phyloP scores from a whole-genome alignment of 177 flowering plant species.

The Tripterygium wilfordii region DNA sequence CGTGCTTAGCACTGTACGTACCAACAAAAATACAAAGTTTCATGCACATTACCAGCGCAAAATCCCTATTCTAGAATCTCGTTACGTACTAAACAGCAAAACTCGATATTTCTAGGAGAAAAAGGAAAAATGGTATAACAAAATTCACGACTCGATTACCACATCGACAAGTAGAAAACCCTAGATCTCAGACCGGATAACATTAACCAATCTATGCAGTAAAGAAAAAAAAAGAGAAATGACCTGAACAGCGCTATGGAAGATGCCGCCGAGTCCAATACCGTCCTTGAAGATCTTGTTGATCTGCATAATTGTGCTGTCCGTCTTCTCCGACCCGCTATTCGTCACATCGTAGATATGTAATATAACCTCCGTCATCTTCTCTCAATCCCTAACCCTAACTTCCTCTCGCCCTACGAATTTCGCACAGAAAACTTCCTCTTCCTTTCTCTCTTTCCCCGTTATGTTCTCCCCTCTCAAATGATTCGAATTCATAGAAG shows the following conservation, averaged over 20 bases:
- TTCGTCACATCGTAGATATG: slow-evolving; percentile 96
- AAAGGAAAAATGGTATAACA: no score
- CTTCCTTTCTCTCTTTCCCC: neutral
- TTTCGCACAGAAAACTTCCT: no score
- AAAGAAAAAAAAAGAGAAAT: neutral
- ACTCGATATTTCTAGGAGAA: no score
- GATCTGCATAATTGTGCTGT: slow-evolving; percentile 91
- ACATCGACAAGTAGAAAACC: no score
- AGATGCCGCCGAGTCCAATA: slow-evolving; percentile 93
- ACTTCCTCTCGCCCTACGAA: slow-evolving; percentile 5
- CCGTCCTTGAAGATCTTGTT: slow-evolving; percentile 98
- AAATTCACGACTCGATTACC: no score
- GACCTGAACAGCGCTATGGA: slow-evolving; percentile 96
- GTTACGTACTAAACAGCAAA: no score
- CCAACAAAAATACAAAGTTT: no score
- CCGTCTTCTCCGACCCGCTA: slow-evolving; percentile 81
- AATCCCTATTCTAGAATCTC: no score
- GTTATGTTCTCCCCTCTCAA: slow-evolving; percentile 2
- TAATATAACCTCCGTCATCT: slow-evolving; percentile 75
- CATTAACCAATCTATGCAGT: neutral
- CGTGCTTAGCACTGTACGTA: no score
- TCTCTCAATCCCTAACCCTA: slow-evolving; percentile 6
- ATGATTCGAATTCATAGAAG: no score
- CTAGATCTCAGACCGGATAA: no score
- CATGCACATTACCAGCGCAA: no score